Percentiles rank a stretch among this genome's conserved stretches.
Evolutionary conservation across 306 rosid genomes (phyloP).

Genomic region (Vicia sativa): DNA sequence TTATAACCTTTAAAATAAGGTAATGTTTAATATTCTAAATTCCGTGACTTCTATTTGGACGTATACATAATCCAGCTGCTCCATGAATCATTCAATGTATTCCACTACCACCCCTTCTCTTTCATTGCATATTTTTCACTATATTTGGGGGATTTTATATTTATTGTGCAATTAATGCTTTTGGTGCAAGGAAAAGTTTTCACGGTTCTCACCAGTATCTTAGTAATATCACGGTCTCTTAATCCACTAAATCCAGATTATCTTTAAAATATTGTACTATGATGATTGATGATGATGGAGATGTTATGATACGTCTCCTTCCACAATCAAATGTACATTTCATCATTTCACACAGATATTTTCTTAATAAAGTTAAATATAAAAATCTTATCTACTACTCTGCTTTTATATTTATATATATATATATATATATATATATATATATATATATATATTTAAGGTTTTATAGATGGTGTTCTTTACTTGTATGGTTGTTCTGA

Average conservation of each 20-base stretch:
- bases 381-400: too few species aligned
- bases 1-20: constrained; percentile 14
- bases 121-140: background rate
- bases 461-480: too few species aligned
- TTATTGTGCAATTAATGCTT: constrained; percentile 29
- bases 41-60: constrained; percentile 8
- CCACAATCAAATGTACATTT: too few species aligned
- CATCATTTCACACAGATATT: too few species aligned
- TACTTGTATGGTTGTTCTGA: too few species aligned
- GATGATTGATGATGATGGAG: constrained; percentile 9
- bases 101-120: background rate
- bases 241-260: constrained; percentile 1
- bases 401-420: too few species aligned
- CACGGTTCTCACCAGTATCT: constrained; percentile 5
- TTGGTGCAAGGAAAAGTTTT: constrained; percentile 16
- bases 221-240: background rate
- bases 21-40: background rate
- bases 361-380: too few species aligned
- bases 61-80: background rate
- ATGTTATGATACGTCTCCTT: background rate
- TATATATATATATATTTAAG: too few species aligned
- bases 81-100: too few species aligned
- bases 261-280: background rate
- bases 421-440: too few species aligned
- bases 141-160: background rate